A percentile compares a stretch with the other conserved stretches of the same genome.
Evolutionary conservation across 2,329 filamentous ascomycete genomes (phyloP).

Genomic region (Fonsecaea nubica): DNA sequence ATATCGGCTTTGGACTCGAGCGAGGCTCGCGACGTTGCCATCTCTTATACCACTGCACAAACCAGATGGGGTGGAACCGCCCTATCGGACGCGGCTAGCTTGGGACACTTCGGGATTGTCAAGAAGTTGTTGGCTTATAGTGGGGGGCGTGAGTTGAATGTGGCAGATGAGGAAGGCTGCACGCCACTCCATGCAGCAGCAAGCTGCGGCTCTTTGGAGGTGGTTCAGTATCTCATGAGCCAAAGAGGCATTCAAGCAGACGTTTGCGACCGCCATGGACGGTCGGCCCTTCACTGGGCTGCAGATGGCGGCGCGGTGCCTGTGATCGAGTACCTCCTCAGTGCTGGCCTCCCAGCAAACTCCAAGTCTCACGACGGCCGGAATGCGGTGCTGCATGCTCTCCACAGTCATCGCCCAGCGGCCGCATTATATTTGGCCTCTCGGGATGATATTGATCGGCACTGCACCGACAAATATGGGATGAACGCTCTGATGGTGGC

Average conservation of each 20-base stretch:
- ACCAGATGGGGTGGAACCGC: background rate
- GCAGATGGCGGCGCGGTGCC: background rate
- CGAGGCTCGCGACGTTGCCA: background rate
- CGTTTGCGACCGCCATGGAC: background rate
- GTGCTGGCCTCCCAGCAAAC: background rate
- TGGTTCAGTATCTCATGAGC: slow-evolving; percentile 1
- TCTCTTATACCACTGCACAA: background rate
- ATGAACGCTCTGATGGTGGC: background rate
- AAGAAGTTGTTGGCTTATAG: slow-evolving; percentile 12
- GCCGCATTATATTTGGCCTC: background rate
- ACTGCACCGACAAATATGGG: background rate
- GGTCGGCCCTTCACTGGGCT: background rate
- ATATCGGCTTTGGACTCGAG: background rate
- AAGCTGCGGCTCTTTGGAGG: background rate
- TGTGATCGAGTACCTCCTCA: background rate
- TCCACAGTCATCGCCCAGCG: no score
- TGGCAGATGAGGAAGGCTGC: background rate
- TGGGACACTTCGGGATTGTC: slow-evolving; percentile 4
- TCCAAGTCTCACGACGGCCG: background rate
- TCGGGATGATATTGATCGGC: background rate
- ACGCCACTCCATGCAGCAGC: background rate
- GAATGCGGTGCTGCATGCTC: background rate
- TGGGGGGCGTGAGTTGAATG: slow-evolving; percentile 1
- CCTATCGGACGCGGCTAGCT: background rate
- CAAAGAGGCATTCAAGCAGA: background rate